Base-by-base conservation (phyloP, 495 filamentous ascomycete species). In the Tuber indicum region DNA sequence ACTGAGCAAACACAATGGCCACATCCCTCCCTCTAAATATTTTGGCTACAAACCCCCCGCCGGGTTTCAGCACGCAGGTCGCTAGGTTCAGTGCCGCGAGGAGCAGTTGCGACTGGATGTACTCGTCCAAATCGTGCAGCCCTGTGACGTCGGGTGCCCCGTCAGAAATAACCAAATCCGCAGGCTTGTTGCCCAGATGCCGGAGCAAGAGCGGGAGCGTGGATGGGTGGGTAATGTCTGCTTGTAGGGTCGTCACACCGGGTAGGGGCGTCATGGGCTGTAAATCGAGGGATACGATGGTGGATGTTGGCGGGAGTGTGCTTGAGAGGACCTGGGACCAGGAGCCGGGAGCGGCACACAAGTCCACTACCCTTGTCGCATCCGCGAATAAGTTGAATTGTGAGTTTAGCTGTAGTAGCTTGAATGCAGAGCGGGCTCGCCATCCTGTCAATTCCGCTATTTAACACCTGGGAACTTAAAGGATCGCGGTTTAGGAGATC, bases 71-170 rank as follows among this genome's bases (percentile, higher is more conserved):
- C 47, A 98, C 93, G 83, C 94, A 95, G 16, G 97, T 87, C 14
- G 96, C 93, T 3, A 99, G 90, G 83, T 97, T 97, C 23, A 99
- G 88, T 0, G 96, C 96, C 3, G 94, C 92, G 84, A 94, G 97
- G 73, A 99, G 91, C 32, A 99, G 89, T 85, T 98, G 95, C 5
- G 93, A 93, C 85, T 99, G 96, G 26, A 99, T 92, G 84, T 98
- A 98, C 81, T 98, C 98, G 84, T 99, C 96, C 12, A 99, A 88
- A 85, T 99, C 96, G 84, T 99, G 96, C 5, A 99, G 87, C 39
- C 96, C 96, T 0, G 96, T 99, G 52, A 98, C 96, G 83, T 99
- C 96, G 12, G 96, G 96, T 1, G 96, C 96, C 52, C 96, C 96
- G 80, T 99, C 96, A 72, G 92, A 96, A 74, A 99, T 88, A 44